Conservation (phyloP, 495 filamentous ascomycete genomes). For the Neurospora discreta region DNA sequence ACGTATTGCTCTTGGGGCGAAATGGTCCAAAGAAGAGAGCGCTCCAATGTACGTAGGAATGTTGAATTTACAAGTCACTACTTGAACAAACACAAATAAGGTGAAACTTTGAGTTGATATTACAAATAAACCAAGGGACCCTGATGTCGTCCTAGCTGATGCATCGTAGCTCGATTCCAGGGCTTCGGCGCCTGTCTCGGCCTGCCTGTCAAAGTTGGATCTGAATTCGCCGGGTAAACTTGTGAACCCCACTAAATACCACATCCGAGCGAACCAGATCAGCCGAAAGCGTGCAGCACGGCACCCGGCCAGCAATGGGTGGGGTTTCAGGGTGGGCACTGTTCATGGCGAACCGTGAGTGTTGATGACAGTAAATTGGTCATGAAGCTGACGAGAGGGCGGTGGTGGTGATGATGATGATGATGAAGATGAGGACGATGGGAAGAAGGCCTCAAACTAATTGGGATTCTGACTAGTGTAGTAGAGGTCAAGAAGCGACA, state of each 20-base stretch:
- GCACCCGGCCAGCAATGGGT: background rate
- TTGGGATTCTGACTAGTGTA: background rate
- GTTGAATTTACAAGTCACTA: background rate
- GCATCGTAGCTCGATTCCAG: background rate
- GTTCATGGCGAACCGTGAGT: background rate
- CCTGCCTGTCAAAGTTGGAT: background rate
- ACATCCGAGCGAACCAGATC: background rate
- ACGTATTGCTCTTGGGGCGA: background rate
- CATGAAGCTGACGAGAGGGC: background rate
- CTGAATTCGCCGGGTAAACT: background rate
- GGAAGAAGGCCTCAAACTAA: background rate
- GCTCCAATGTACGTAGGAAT: background rate
- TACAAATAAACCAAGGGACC: background rate
- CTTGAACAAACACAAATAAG: background rate
- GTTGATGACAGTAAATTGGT: background rate
- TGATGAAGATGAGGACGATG: background rate
- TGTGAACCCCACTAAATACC: background rate
- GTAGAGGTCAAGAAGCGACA: background rate
- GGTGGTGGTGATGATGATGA: background rate
- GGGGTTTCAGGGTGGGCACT: background rate
- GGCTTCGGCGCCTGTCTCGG: background rate
- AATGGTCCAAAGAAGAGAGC: background rate
- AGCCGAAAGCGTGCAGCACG: background rate
- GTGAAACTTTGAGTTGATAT: background rate
- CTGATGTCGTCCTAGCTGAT: background rate